Evolutionary conservation across 2,329 filamentous ascomycete genomes (phyloP).

Genomic region (Allantophomopsis lycopodina): DNA sequence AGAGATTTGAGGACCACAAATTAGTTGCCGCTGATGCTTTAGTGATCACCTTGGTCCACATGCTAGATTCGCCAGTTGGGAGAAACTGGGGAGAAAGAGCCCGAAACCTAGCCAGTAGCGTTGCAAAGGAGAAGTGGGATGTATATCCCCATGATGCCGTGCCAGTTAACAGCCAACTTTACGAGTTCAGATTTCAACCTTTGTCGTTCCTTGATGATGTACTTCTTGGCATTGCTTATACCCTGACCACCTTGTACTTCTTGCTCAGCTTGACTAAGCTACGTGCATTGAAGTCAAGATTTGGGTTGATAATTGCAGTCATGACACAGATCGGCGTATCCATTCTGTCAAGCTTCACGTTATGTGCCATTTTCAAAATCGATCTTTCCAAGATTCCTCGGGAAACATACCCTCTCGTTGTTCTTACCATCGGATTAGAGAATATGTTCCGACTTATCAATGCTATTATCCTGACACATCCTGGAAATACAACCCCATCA

Average conservation of each 20-base stretch:
- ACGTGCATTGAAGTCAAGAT: slow-evolving; percentile 60
- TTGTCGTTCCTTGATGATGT: slow-evolving; percentile 54
- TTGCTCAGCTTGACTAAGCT: slow-evolving; percentile 53
- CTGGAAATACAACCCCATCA: slow-evolving; percentile 52
- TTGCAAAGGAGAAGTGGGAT: slow-evolving; percentile 39
- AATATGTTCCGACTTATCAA: slow-evolving; percentile 72
- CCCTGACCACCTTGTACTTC: slow-evolving; percentile 49
- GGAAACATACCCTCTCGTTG: slow-evolving; percentile 63
- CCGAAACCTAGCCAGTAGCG: slow-evolving; percentile 32
- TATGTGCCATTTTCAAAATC: slow-evolving; percentile 63
- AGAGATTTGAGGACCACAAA: slow-evolving; percentile 53
- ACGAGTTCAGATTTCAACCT: slow-evolving; percentile 68
- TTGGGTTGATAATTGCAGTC: slow-evolving; percentile 60
- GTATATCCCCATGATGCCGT: slow-evolving; percentile 48
- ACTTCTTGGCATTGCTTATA: slow-evolving; percentile 51
- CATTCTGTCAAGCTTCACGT: slow-evolving; percentile 65
- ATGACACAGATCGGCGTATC: slow-evolving; percentile 57
- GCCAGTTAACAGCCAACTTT: slow-evolving; percentile 43
- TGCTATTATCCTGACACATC: slow-evolving; percentile 57
- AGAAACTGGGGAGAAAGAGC: slow-evolving; percentile 50
- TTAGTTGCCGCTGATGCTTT: slow-evolving; percentile 63
- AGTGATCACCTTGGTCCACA: slow-evolving; percentile 64
- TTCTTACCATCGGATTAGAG: slow-evolving; percentile 63
- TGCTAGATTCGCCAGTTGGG: slow-evolving; percentile 48
- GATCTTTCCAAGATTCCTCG: slow-evolving; percentile 63